Evolutionary conservation across 2,329 filamentous ascomycete species (phyloP).

Genomic region (Leptodontidium sp.): DNA sequence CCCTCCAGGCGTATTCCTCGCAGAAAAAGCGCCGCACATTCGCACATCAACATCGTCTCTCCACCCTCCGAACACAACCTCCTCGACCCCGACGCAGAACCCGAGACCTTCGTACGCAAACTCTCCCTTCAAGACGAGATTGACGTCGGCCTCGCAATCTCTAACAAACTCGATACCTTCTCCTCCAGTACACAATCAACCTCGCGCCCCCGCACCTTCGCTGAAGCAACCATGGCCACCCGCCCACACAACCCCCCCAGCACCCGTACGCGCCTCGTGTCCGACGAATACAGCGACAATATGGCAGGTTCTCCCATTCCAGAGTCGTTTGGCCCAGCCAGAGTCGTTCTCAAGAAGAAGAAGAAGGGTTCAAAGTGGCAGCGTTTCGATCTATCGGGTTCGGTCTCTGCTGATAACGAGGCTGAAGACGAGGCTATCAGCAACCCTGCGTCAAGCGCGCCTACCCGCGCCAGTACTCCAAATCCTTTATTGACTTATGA

Average conservation of each 20-base stretch:
- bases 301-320: not conserved
- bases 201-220: slow-evolving; percentile 17
- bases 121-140: slow-evolving; percentile 21
- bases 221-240: slow-evolving; percentile 20
- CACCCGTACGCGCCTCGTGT: not conserved
- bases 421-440: slow-evolving; percentile 19
- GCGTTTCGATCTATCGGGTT: slow-evolving; percentile 17
- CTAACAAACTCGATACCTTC: not conserved
- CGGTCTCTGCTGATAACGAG: slow-evolving; percentile 11
- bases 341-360: slow-evolving; percentile 16
- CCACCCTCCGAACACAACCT: not conserved
- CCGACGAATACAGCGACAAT: not conserved
- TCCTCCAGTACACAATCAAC: not conserved
- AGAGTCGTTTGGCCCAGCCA: not conserved
- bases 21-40: not conserved
- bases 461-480: slow-evolving; percentile 18
- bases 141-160: slow-evolving; percentile 22
- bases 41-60: slow-evolving; percentile 20
- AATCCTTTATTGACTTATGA: not conserved
- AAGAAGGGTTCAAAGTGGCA: slow-evolving; percentile 20
- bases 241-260: not conserved
- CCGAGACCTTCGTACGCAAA: slow-evolving; percentile 13
- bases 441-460: slow-evolving; percentile 20
- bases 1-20: not conserved
- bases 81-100: not conserved